Base-by-base conservation (phyloP, 2,329 filamentous ascomycete genomes). In the Talaromyces pinophilus region DNA sequence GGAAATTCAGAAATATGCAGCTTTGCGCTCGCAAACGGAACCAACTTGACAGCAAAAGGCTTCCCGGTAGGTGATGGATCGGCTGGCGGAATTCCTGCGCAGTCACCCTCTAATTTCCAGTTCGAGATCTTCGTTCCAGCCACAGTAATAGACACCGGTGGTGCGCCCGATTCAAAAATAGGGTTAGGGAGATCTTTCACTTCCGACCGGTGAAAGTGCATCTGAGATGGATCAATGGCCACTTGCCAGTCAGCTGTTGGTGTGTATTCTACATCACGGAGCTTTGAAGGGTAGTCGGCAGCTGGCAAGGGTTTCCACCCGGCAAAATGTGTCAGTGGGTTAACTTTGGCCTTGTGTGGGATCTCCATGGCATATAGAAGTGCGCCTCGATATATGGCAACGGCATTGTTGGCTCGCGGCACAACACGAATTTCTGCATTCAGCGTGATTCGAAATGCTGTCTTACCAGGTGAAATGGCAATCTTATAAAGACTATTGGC, bases 341-440 rank as follows among this genome's bases (percentile, higher is more conserved):
- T 61, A 8, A 52, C 54, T 30, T 63, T 67, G 52, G 60, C 54
- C 40, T 63, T 63, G 44, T 67, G 65, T 35, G 60, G 60, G 33
- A 67, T 67, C 28, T 67, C 65, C 65, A 67, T 67, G 10, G 65
- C 65, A n/a, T 67, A 67, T 15, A 63, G 15, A 5, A 67, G 65
- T 25, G 65, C 60, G 60, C 65, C 65, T 35, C 65, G 61, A 17
- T 67, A 67, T 15, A 67, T 67, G 6, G 65, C 65, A 55, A 67
- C 65, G 11, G 65, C 65, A 33, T 67, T 67, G 42, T 63, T 67
- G 8, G 60, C 30, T 42, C 65, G 61, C 28, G 54, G 65, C 5
- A 67, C 65, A 44, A 63, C 46, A 17, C 65, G 65, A 35, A 67
- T 63, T 5, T 52, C 46, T 25, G 65, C 65, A 25, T 67, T 54